These are phyloP conservation scores for Solanum appendiculatum DNA, from an alignment of 257 asterid species.

Conservation along the genomic window DNA sequence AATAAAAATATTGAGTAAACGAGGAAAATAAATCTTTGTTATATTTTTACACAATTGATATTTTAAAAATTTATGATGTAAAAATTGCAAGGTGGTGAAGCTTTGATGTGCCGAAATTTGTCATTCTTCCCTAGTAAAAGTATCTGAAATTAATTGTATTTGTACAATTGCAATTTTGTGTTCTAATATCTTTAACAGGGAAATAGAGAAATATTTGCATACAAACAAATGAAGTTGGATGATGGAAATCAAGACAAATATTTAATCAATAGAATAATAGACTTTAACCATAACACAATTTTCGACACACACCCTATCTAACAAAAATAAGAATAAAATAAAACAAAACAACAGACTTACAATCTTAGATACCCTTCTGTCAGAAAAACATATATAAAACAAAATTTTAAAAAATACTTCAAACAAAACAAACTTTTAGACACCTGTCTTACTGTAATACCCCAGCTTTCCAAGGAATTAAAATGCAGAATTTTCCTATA, in stretches of 20 bases:
- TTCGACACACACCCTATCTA: not conserved
- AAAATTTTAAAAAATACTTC: not conserved
- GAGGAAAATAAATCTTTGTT: no score
- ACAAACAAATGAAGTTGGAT: not conserved
- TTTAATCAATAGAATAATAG: not conserved
- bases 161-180: not conserved
- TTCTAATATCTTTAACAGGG: not conserved
- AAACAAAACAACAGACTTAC: not conserved
- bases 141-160: no score
- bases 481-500: no score
- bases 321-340: not conserved
- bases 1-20: no score
- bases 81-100: not conserved
- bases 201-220: not conserved
- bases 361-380: not conserved
- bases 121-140: no score
- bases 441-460: not conserved
- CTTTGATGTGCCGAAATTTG: not conserved
- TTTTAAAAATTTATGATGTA: not conserved
- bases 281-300: not conserved
- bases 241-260: not conserved
- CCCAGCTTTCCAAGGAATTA: no score
- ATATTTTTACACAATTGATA: no score
- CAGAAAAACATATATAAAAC: not conserved
- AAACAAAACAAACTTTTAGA: not conserved